phyloP scores from a whole-genome alignment of 805 yeast genomes.

The Ogataea degrootiae region DNA sequence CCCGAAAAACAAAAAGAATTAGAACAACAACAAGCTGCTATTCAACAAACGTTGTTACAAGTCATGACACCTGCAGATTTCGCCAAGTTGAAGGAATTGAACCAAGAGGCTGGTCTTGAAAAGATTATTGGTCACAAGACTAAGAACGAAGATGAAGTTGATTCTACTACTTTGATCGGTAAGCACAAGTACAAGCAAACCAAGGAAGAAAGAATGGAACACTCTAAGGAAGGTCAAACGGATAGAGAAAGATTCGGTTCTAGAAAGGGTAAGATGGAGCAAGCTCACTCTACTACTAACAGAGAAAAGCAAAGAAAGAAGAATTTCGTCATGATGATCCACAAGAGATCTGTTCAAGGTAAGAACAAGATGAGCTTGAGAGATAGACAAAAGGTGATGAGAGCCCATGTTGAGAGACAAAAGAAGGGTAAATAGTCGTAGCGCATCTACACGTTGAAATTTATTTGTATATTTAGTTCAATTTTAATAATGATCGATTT shows the following conservation, averaged over 20 bases:
- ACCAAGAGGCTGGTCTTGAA: constrained; percentile 79
- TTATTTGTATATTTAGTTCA: background rate
- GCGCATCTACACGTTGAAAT: background rate
- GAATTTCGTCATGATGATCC: constrained; percentile 99
- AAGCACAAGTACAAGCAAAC: constrained; percentile 75
- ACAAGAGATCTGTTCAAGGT: constrained; percentile 90
- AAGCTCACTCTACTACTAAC: constrained; percentile 86
- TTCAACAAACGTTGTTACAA: constrained; percentile 44
- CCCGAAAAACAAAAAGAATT: constrained; percentile 28
- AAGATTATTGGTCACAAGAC: constrained; percentile 58
- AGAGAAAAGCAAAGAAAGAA: constrained; percentile 95
- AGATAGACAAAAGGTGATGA: constrained; percentile 81
- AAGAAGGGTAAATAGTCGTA: constrained; percentile 62
- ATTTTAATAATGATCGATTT: background rate
- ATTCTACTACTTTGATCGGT: constrained; percentile 72
- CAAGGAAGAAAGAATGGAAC: constrained; percentile 87
- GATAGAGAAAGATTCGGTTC: constrained; percentile 91
- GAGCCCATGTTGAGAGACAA: constrained; percentile 85
- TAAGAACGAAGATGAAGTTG: constrained; percentile 80
- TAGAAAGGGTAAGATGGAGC: constrained; percentile 72
- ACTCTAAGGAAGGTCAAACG: constrained; percentile 85
- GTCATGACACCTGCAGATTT: constrained; percentile 97
- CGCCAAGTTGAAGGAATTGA: constrained; percentile 87
- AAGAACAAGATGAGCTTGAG: constrained; percentile 85
- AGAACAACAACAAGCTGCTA: constrained; percentile 48